Evolutionary conservation across 257 asterid genomes (phyloP).

Genomic region (Petunia axillaris): DNA sequence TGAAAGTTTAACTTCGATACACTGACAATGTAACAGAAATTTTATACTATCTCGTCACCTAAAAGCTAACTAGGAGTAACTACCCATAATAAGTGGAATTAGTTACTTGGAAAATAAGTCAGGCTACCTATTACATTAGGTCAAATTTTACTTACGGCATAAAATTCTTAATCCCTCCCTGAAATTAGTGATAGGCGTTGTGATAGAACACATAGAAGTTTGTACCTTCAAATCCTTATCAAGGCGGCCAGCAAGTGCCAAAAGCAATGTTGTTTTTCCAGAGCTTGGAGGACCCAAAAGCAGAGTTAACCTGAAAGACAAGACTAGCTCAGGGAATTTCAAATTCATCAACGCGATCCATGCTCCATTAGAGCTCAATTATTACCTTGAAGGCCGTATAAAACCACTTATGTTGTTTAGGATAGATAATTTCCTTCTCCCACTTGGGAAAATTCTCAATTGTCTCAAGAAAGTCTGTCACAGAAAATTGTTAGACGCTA

Average conservation of each 20-base stretch:
- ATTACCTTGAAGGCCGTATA: constrained; percentile 65
- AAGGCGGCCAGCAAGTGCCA: constrained; percentile 83
- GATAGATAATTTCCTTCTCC: constrained; percentile 53
- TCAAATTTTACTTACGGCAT: no score
- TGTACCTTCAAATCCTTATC: constrained; percentile 62
- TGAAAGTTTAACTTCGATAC: background rate
- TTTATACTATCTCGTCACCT: background rate
- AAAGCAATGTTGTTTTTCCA: constrained; percentile 83
- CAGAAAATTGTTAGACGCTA: constrained; percentile 33
- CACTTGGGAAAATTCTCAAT: constrained; percentile 57
- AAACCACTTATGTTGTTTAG: constrained; percentile 64
- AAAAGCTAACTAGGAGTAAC: background rate
- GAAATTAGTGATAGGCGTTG: background rate
- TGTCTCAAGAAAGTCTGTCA: constrained; percentile 58
- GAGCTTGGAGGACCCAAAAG: constrained; percentile 89
- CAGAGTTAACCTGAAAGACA: constrained; percentile 60
- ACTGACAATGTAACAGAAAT: background rate
- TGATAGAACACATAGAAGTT: constrained; percentile 2
- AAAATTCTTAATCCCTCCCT: background rate
- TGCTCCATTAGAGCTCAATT: constrained; percentile 18
- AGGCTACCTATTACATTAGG: no score
- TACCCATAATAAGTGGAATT: no score
- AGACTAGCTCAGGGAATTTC: constrained; percentile 15
- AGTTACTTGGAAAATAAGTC: no score
- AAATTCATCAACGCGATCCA: background rate